These are phyloP conservation scores for Syzygium grande DNA, from an alignment of 345 rosid species.

Conservation along the genomic window DNA sequence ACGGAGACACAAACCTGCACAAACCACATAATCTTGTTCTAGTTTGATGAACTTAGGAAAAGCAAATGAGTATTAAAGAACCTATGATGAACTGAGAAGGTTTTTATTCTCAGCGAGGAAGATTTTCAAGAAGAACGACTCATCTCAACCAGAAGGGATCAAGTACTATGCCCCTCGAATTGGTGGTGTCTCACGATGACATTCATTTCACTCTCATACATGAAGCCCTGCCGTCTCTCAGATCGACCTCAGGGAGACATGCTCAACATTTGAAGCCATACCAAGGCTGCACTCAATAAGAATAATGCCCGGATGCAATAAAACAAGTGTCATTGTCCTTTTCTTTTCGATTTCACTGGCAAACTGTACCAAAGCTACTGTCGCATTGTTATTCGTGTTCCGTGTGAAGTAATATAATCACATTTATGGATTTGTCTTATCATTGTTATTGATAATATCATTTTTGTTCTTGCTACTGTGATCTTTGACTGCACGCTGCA, in stretches of 20 bases:
- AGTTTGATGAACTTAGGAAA: not conserved
- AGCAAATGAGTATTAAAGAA: not conserved
- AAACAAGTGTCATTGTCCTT: not conserved
- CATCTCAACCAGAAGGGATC: not conserved
- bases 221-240: constrained; percentile 7
- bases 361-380: not conserved
- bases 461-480: not conserved
- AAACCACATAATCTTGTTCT: not conserved
- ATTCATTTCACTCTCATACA: constrained; percentile 8
- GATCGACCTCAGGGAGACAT: not conserved
- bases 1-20: not conserved
- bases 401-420: not conserved
- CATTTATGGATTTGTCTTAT: not conserved
- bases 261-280: not conserved
- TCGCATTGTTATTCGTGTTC: not conserved
- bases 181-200: constrained; percentile 7
- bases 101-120: not conserved
- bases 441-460: not conserved
- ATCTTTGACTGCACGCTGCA: not conserved
- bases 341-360: not conserved
- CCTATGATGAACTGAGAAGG: not conserved
- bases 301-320: not conserved
- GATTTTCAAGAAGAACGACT: not conserved
- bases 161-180: not conserved
- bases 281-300: not conserved